phyloP scores from a whole-genome alignment of 2,329 filamentous ascomycete species.

The Xylariaceae sp. region DNA sequence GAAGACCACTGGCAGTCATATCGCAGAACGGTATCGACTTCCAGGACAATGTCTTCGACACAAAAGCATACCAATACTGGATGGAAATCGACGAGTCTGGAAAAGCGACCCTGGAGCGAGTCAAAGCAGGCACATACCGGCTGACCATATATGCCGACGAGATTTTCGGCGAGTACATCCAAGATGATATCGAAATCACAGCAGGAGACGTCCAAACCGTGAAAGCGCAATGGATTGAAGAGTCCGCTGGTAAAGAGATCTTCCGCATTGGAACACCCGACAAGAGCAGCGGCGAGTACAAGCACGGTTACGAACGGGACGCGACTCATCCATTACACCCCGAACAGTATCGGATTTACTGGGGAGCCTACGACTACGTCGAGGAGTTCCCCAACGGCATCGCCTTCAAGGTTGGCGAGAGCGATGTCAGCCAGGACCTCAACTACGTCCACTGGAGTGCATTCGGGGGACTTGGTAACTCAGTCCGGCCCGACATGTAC shows the following conservation, averaged over 20 bases:
- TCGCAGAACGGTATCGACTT: slow-evolving; percentile 47
- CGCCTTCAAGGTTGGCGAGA: slow-evolving; percentile 51
- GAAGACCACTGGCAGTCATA: slow-evolving; percentile 51
- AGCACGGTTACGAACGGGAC: slow-evolving; percentile 50
- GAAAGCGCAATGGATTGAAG: neutral
- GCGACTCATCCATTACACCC: slow-evolving; percentile 30
- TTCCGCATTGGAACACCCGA: slow-evolving; percentile 60
- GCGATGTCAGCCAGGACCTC: slow-evolving; percentile 44
- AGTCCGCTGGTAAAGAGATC: slow-evolving; percentile 39
- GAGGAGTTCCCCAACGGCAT: slow-evolving; percentile 56
- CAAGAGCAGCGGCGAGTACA: slow-evolving; percentile 55
- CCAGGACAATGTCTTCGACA: slow-evolving; percentile 53
- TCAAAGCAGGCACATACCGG: slow-evolving; percentile 55
- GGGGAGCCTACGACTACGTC: slow-evolving; percentile 54
- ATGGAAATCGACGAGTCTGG: slow-evolving; percentile 43
- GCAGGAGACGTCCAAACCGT: neutral
- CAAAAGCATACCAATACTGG: slow-evolving; percentile 58
- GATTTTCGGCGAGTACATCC: slow-evolving; percentile 55
- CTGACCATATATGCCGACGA: slow-evolving; percentile 58
- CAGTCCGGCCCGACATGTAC: slow-evolving; percentile 38
- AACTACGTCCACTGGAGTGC: slow-evolving; percentile 64
- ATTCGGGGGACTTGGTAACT: slow-evolving; percentile 52
- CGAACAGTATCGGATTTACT: slow-evolving; percentile 58
- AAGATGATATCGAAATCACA: slow-evolving; percentile 41
- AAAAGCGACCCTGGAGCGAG: slow-evolving; percentile 42